Base-by-base conservation (phyloP, 805 yeast species). In the Kurtzmaniella cleridarum region DNA sequence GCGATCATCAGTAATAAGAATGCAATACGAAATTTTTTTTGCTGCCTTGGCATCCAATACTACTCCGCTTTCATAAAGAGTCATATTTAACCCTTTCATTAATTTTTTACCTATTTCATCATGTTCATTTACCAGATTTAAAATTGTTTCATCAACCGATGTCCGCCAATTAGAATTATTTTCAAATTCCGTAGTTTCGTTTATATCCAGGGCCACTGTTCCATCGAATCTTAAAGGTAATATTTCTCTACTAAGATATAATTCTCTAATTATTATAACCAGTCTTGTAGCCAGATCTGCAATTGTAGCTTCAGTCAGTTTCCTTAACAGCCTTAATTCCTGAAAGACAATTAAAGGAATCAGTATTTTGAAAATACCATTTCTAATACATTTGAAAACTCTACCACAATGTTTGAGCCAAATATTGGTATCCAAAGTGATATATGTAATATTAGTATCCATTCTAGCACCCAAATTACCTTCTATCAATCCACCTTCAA, bases 361-460 rank as follows among this genome's bases (percentile, higher is more conserved):
- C 48, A 79, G 75, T 17, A 80, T 63, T 44, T 71, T 76, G 43
- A 84, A 69, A 2, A 82, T 73, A 11, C 69, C 71, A 46, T 76
- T 75, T 26, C 81, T 69, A 10, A 82, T 73, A 48, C 86, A 77
- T 54, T 84, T 84, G 61, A 72, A 84, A 15, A 84, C 67, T 44
- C 82, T 71, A 2, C 91, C 95, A 55, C 89, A 83, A 51, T 83
- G 90, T 50, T 84, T 81, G 46, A 84, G 62, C 90, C 91, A 84
- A 41, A 83, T 77, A 46, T 85, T 84, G 2, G 93, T 84, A 58
- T 84, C 95, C 41, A 84, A 64, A 1, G 86, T 75, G 39, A 83
- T 69, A 49, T 69, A 71, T 0, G 86, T 79, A 16, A 76, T 52
- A 13, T 71, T 55, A 10, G 76, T 71, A 54, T 79, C 84, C 71